Evolutionary conservation across 805 yeast genomes (phyloP), one percentile per base, ranked within the genome.

Genomic region (Suhomyces sp.): DNA sequence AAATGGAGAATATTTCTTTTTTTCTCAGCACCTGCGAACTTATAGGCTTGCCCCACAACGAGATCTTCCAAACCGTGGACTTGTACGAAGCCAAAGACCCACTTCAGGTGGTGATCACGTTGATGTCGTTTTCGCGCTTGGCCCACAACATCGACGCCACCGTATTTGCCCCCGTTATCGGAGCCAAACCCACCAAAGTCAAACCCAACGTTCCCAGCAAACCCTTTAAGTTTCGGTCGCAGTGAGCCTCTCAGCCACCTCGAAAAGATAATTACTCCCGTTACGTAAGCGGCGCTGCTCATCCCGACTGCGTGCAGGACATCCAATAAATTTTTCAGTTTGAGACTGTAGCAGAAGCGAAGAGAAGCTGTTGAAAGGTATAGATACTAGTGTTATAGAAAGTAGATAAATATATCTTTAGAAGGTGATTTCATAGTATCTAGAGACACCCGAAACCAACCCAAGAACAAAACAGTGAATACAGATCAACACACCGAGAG

Each of bases 1-100:
- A 85, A 69, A 90, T 90, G 97, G 96, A 90, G 63, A 89, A 89
- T 62, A 88, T 90, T 33, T 83, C 90, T 48, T 81, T 82, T 57
- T 90, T 90, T 62, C 70, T 90, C 38, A 70, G 76, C 5, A 82
- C 85, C 51, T 84, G 90, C 48, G 81, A 84, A 57, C 50, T 64
- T 4, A 73, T 84, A 49, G 93, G 93, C 2, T 84, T 90, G 2
- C 89, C 91, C 5, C 87, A 87, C 58, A 91, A 88, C 63, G 96
- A 90, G 65, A 69, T 87, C 47, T 90, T 90, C 65, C 91, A 87
- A 59, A 90, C 96, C 0, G 71, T 80, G 6, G 96, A 90, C 65
- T 73, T 90, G 53, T 90, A 73, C 58, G 96, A 90, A 64, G 68
- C 71, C 27, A 79, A 82, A 58, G 96, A 90, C 64, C 90, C 93